Base-by-base conservation (phyloP, 768 basidiomycete species). In the Royoungia palumana region DNA sequence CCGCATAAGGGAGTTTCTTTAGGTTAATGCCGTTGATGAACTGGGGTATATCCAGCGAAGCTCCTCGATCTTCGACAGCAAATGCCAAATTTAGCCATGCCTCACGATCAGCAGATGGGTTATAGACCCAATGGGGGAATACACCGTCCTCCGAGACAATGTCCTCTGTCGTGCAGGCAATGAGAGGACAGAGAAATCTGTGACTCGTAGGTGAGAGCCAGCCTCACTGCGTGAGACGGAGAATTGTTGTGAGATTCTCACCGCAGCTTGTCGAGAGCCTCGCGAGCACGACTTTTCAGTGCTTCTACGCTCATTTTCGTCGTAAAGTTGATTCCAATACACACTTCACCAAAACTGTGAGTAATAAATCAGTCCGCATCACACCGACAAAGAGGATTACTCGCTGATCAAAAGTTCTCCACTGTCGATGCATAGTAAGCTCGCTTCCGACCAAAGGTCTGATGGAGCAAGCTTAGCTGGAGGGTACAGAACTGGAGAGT, bases 41-140 rank as follows among this genome's bases (percentile, higher is more conserved):
- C 34, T 35, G 35, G 27, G 50, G 17, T 9, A 49, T 2, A 21
- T 64, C 34, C 20, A 64, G 47, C 27, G 53, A 51, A 5, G 21
- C 1, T 17, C 54, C 59, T 35, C 47, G 51, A 8, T 57, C 46
- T 35, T 63, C 50, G 10, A 55, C 44, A 9, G 24, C 51, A 38
- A 65, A 32, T 8, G 61, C 51, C 24, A 59, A 41, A 35, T 65
- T 10, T 22, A 60, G 55, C 64, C 64, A 64, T 12, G 44, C 47
- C 22, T 58, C 28, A 13, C 62, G 55, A 39, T 58, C 56, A 21
- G 46, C 41, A 19, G 50, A 64, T 16, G 64, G 53, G 17, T 43
- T 50, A 25, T 66, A 64, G 11, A 61, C 38, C 54, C 50, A 60
- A 41, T 39, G 48, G 16, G 58, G 58, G n/a, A 55, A 56, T 12